Base-by-base conservation (phyloP, 257 asterid genomes). In the Leptodermis oblonga region DNA sequence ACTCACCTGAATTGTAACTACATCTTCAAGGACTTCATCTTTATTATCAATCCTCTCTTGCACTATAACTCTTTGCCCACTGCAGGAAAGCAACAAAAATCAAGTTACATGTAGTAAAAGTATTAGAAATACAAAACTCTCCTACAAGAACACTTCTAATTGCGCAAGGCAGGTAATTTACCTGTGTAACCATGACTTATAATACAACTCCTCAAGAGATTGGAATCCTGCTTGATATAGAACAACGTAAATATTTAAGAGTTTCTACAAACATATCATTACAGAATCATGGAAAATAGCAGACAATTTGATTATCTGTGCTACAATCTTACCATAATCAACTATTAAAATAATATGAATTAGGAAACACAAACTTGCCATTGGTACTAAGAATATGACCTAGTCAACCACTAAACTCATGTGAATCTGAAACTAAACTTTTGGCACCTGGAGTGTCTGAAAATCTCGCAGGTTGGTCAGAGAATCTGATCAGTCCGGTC, bases 121-220 rank as follows among this genome's bases (percentile, higher is more conserved):
- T 28, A 5, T 30, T 15, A 58, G 43, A 70, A n/a, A 30, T 20
- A 30, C 26, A 18, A 69, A 69, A 20, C 55, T 34, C n/a, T 31
- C 46, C 37, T 11, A 34, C 18, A 46, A 71, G 52, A 22, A 43
- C 14, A 18, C 17, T 46, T 15, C 22, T 36, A 60, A n/a, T 2
- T 3, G 15, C 12, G 64, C 31, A 15, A 54, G 20, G n/a, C n/a
- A n/a, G n/a, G 26, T 25, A 59, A 25, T 62, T 80, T 78, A 91
- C 99, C 99, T 89, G 81, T 90, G 99, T 73, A 93, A 82, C 99
- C 99, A 93, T 63, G 96, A 83, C 74, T 73, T 82, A 53, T 80
- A 90, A 77, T 92, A 92, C 82, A 82, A 74, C 74, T 70, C 81
- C 79, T 79, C 83, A 54, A 84, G 92, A 67, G 90, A 81, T 62